phyloP scores from a whole-genome alignment of 441 rosid species.

The Biscutella laevigata region DNA sequence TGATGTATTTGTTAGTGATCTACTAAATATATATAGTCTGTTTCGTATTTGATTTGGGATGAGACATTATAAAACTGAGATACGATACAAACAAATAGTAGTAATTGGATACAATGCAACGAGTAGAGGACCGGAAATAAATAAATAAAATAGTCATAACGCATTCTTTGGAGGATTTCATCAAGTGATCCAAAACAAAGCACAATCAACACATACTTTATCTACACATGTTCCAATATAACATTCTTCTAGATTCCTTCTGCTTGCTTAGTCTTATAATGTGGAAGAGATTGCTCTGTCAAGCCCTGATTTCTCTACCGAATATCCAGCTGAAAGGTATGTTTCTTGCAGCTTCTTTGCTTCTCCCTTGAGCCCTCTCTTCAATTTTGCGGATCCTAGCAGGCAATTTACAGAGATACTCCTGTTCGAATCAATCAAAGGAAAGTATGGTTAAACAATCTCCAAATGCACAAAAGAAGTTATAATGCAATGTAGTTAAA shows the following conservation, averaged over 20 bases:
- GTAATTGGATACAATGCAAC: not conserved
- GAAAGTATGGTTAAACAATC: not conserved
- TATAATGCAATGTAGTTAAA: not conserved
- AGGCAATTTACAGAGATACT: slow-evolving; percentile 38
- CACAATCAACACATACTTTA: slow-evolving; percentile 9
- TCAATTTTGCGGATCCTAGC: slow-evolving; percentile 35
- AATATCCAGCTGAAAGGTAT: slow-evolving; percentile 46
- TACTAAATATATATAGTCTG: slow-evolving; percentile 10
- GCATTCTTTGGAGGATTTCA: not conserved
- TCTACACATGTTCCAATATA: slow-evolving; percentile 13
- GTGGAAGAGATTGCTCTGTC: slow-evolving; percentile 1
- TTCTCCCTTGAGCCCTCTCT: slow-evolving; percentile 37
- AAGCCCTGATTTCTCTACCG: slow-evolving; percentile 28
- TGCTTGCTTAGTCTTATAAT: not conserved
- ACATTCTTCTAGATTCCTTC: not conserved
- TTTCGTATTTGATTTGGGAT: not conserved
- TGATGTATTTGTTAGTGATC: slow-evolving; percentile 7
- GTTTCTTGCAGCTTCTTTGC: slow-evolving; percentile 28
- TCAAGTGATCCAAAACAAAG: slow-evolving; percentile 2
- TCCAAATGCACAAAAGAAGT: not conserved
- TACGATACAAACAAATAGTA: not conserved
- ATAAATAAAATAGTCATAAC: slow-evolving; percentile 8
- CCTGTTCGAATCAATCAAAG: slow-evolving; percentile 23
- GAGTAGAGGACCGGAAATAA: not conserved
- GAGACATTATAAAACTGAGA: not conserved